phyloP scores from a whole-genome alignment of 163 green algal genomes.

The Volvox carteri region DNA sequence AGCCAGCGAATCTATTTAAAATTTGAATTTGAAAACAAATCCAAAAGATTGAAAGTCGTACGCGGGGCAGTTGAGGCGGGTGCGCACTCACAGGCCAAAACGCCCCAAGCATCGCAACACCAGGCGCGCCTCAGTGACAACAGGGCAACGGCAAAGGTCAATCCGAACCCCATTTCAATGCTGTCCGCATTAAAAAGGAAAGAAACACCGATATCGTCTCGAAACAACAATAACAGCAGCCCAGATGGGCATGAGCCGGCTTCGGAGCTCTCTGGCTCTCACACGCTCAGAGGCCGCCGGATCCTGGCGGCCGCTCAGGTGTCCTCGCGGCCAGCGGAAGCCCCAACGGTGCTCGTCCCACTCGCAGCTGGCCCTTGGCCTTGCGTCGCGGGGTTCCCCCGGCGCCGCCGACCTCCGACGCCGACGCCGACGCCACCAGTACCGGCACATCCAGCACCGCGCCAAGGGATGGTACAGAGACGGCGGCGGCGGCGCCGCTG shows the following conservation, averaged over 20 bases:
- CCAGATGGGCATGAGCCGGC: neutral
- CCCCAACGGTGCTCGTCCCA: slow-evolving; percentile 19
- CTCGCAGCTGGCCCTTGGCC: slow-evolving; percentile 2
- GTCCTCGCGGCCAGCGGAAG: neutral
- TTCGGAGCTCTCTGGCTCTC: neutral
- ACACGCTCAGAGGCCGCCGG: neutral
- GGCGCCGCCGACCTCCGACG: neutral
- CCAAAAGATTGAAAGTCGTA: too few species aligned
- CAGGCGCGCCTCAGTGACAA: neutral
- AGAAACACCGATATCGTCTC: neutral
- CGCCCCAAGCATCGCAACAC: neutral
- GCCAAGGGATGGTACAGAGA: neutral
- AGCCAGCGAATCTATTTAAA: too few species aligned
- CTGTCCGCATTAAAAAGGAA: neutral
- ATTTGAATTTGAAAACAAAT: too few species aligned
- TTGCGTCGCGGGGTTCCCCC: neutral
- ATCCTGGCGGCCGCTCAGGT: slow-evolving; percentile 7
- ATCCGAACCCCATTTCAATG: neutral
- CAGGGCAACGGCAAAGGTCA: neutral
- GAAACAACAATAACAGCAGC: neutral
- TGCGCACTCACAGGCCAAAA: neutral
- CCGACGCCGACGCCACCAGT: neutral
- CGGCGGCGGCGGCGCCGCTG: neutral
- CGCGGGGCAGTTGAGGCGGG: too few species aligned
- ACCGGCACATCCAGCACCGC: neutral